Evolutionary conservation across 2,329 filamentous ascomycete genomes (phyloP), one percentile per base, ranked within the genome.

Genomic region (Cercospora berteroae): DNA sequence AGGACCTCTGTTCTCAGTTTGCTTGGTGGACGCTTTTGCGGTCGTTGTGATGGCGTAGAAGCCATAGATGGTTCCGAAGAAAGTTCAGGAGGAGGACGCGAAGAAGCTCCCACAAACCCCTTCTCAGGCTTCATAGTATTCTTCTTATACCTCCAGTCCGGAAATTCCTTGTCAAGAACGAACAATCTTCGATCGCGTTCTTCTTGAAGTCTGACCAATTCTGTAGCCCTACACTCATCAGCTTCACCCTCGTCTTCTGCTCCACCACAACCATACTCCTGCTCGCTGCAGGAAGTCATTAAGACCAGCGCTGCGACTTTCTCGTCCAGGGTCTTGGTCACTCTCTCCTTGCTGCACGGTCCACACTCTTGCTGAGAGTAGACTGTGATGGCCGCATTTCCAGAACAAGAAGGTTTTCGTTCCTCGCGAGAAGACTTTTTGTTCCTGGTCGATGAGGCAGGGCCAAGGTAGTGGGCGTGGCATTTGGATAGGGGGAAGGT

Each of bases 401-500:
- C 72, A 7, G 63, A 69, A 64, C 79, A 80, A 5, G 75, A 74
- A 8, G 74, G 71, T 62, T 31, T 58, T 4, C 65, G 70, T 18
- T 60, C 55, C 31, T 63, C 68, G 12, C 31, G 67, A 59, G 62
- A 23, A 16, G 61, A 64, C 66, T 58, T 25, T 42, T 62, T 64
- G 23, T 23, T 48, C 42, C 23, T 48, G n/a, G 12, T 48, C 0
- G 42, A 18, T 4, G 42, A 25, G 20, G 1, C 3, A 27, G 48
- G 48, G 5, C 2, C 12, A 13, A 20, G 12, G 20, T 52, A 52
- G 5, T 25, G 20, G 18, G 18, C 79, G 10, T 70, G 62, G 67
- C 80, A 81, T 20, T 70, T 72, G 2, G 78, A 80, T 9, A 74
- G 72, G 18, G 73, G 71, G 31, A 77, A 69, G 20, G 64, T 63